phyloP scores from a whole-genome alignment of 2,329 filamentous ascomycete genomes.

The Pyricularia pennisetigena region DNA sequence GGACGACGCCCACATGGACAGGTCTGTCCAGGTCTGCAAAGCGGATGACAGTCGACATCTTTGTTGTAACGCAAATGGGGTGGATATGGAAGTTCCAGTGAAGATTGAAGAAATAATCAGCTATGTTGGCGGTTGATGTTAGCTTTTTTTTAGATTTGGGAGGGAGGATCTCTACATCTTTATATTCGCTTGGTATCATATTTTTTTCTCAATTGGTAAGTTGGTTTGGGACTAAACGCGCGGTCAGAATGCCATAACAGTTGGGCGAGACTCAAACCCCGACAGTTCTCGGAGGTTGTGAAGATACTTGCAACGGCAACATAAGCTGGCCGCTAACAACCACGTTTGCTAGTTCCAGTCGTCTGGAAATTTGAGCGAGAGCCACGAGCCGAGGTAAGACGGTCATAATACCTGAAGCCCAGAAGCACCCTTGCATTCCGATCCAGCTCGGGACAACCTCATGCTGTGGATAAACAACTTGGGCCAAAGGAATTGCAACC shows the following conservation, averaged over 20 bases:
- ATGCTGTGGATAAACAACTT: neutral
- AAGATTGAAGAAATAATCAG: neutral
- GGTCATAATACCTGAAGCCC: neutral
- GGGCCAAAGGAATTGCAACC: neutral
- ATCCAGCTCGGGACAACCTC: neutral
- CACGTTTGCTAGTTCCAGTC: neutral
- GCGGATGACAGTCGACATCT: neutral
- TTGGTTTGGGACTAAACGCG: neutral
- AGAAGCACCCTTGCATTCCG: neutral
- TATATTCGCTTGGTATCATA: no score
- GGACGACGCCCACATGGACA: slow-evolving; percentile 19
- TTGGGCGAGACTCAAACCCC: neutral
- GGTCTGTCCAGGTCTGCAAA: slow-evolving; percentile 15
- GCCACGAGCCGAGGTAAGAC: neutral
- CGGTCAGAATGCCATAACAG: neutral
- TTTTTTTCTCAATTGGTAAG: neutral
- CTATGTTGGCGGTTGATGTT: neutral
- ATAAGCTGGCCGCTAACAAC: neutral
- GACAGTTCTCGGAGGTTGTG: neutral
- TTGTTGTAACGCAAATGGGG: neutral
- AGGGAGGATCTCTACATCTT: neutral
- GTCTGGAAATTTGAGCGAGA: neutral
- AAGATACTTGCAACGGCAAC: neutral
- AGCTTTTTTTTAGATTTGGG: neutral
- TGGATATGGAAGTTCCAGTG: no score